phyloP scores from a whole-genome alignment of 495 filamentous ascomycete genomes.

The Podospora bellae-mahoneyi region DNA sequence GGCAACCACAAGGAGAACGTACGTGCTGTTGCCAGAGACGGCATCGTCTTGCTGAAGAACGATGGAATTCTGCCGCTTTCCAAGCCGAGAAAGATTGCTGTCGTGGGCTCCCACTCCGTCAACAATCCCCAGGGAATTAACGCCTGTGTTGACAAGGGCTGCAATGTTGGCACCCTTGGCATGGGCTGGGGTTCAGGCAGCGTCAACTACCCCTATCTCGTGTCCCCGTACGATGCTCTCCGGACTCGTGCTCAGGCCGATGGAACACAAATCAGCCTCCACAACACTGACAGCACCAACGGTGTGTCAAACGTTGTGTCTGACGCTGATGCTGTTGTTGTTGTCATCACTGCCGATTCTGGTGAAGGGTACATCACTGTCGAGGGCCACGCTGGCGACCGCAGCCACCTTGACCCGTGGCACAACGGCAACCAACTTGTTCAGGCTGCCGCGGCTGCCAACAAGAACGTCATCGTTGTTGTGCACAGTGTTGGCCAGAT shows the following conservation, averaged over 20 bases:
- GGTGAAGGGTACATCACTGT: constrained; percentile 67
- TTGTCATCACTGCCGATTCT: constrained; percentile 64
- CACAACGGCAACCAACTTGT: constrained; percentile 74
- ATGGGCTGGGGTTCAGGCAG: constrained; percentile 64
- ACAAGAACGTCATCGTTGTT: constrained; percentile 76
- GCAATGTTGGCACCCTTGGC: constrained; percentile 57
- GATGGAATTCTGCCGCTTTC: constrained; percentile 58
- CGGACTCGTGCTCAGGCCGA: constrained; percentile 44
- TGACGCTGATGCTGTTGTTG: constrained; percentile 57
- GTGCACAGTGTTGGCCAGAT: constrained; percentile 91
- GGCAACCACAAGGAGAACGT: constrained; percentile 56
- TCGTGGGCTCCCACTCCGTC: constrained; percentile 74
- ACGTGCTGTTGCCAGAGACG: constrained; percentile 55
- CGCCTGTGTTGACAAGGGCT: constrained; percentile 55
- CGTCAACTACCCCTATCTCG: constrained; percentile 54
- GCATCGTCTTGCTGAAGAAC: constrained; percentile 79
- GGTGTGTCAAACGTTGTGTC: constrained; percentile 48
- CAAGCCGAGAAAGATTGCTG: constrained; percentile 54
- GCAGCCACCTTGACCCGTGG: constrained; percentile 65
- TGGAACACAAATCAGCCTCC: constrained; percentile 48
- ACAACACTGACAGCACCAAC: constrained; percentile 49
- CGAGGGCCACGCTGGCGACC: constrained; percentile 57
- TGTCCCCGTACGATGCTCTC: constrained; percentile 55
- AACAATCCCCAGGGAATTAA: constrained; percentile 55
- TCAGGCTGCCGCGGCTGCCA: constrained; percentile 56